Percentiles rank a stretch among this genome's conserved stretches.
Conservation (phyloP, 805 yeast species). For the Yamadazyma takamatsuzukensis region DNA sequence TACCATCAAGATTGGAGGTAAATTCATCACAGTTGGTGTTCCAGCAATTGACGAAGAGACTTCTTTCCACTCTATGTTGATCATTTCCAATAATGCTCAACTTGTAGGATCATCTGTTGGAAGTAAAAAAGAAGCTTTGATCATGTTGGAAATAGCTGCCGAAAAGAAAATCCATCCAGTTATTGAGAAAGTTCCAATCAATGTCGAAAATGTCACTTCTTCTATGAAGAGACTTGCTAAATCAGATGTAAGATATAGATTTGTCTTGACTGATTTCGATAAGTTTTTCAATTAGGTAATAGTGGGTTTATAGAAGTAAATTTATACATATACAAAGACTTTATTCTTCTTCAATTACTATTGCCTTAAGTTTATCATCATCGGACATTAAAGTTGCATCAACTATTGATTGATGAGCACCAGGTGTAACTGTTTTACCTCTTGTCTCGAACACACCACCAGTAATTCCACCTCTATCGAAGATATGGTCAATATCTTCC, state of each 20-base stretch:
- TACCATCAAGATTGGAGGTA: constrained; percentile 24
- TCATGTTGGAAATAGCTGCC: constrained; percentile 37
- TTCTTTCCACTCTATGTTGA: constrained; percentile 19
- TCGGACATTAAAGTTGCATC: too few species aligned
- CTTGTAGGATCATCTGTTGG: constrained; percentile 34
- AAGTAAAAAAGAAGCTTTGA: constrained; percentile 29
- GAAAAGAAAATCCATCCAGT: constrained; percentile 32
- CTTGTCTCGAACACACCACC: too few species aligned
- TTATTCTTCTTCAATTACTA: too few species aligned
- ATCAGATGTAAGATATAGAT: constrained; percentile 46
- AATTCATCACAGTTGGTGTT: constrained; percentile 24
- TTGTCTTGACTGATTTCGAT: constrained; percentile 55
- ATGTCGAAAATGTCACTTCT: constrained; percentile 27
- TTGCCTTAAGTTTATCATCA: too few species aligned
- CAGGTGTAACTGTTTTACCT: too few species aligned
- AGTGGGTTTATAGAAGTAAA: too few species aligned
- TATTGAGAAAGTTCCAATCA: constrained; percentile 34
- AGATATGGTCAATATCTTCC: constrained; percentile 60
- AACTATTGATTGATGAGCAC: too few species aligned
- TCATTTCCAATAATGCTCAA: constrained; percentile 26
- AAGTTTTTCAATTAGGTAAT: constrained; percentile 14
- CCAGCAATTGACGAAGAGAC: constrained; percentile 24
- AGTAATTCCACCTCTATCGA: too few species aligned
- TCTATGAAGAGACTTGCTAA: constrained; percentile 33
- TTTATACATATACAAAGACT: too few species aligned